Evolutionary conservation across 2,329 filamentous ascomycete genomes (phyloP), one percentile per base, ranked within the genome.

Genomic region (Sporothrix euskadiensis): DNA sequence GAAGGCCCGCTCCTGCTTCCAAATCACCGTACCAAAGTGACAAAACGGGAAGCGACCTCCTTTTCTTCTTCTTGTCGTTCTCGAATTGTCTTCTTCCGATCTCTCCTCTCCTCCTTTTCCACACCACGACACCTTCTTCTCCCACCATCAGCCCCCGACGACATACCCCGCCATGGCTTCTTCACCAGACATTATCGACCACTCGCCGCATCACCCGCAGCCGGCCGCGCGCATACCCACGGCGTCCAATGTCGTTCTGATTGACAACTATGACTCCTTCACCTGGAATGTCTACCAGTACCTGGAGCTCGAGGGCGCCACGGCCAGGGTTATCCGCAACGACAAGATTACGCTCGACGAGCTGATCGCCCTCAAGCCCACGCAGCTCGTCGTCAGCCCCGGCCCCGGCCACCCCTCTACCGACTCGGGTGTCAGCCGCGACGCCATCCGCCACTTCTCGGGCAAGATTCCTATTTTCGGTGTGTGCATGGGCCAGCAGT

Each of bases 251-350:
- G 88, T 99, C 74, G 88, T 99, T 76, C 87, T 99, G 76, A 98
- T 99, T 79, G 96, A 99, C 86, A 99, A 99, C 83, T 99, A 98
- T 83, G 96, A 99, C 83, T 98, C 96, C 3, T 99, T 99, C 82
- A 98, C 95, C 74, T 99, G 94, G 94, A 99, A 99, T 80, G 94
- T 99, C 74, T 99, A 98, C 82, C 97, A 99, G 82, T 99, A 99
- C 80, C 89, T 99, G 1, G 92, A 95, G 7, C 90, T 99, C n/a
- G 96, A 98, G 81, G 96, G 96, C 44, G 96, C 97, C 39, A 92
- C 86, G 0, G 96, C 98, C 69, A 93, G 91, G 4, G 96, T 99
- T 26, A 92, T 90, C 83, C 90, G 96, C 78, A 99, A 99, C 80
- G 95, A 99, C 83, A 90, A 97, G 81, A 90, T 98, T 77, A 91